Percentiles rank a stretch among this genome's conserved stretches.
Conservation (phyloP, 495 filamentous ascomycete species). For the Aspergillus sclerotioniger region DNA sequence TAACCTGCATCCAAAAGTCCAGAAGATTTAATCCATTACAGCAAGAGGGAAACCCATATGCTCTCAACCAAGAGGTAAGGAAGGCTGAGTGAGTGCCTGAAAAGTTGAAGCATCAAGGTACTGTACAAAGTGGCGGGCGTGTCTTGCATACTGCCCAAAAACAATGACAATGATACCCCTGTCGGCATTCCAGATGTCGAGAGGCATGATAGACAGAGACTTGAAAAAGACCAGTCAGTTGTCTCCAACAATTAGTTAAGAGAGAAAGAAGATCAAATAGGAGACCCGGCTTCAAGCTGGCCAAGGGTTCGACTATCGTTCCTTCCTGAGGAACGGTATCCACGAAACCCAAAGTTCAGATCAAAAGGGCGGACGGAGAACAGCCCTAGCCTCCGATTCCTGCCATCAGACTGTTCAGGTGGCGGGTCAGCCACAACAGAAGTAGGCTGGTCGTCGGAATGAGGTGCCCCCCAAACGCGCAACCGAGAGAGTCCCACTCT, state of each 20-base stretch:
- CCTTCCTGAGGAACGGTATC: background rate
- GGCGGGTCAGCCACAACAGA: background rate
- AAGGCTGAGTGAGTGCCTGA: no score
- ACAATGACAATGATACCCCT: constrained; percentile 13
- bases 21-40: no score
- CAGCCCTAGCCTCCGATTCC: background rate
- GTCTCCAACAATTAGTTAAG: background rate
- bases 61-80: no score
- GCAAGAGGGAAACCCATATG: no score
- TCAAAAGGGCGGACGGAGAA: constrained; percentile 2
- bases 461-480: constrained; percentile 6
- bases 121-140: constrained; percentile 12
- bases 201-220: constrained; percentile 10
- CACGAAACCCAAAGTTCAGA: constrained; percentile 2
- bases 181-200: constrained; percentile 37
- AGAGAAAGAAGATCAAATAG: constrained; percentile 3
- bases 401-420: background rate
- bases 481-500: background rate
- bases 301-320: constrained; percentile 23
- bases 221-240: background rate
- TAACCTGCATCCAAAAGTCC: no score
- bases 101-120: constrained; percentile 2
- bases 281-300: constrained; percentile 35
- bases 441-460: background rate
- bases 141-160: constrained; percentile 13